Percentiles rank a stretch among this genome's conserved stretches.
Conservation (phyloP, 331 rosid genomes). For the Spiraea crenata region DNA sequence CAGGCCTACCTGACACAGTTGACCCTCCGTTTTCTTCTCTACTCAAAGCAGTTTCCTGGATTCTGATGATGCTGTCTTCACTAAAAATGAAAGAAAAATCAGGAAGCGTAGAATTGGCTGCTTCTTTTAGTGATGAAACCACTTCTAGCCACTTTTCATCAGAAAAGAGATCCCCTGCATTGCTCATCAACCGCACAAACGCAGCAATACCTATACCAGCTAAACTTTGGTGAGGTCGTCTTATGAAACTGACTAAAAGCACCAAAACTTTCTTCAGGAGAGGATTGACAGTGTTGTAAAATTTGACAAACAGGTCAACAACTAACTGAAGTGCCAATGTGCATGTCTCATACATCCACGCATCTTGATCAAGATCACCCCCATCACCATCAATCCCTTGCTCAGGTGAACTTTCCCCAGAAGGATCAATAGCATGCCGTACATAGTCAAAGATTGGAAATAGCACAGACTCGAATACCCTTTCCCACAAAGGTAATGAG, state of each 20-base stretch:
- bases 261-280: slow-evolving; percentile 81
- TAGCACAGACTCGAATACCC: slow-evolving; percentile 86
- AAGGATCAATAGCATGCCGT: slow-evolving; percentile 94
- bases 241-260: slow-evolving; percentile 89
- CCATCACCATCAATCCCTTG: slow-evolving; percentile 48
- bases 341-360: slow-evolving; percentile 98
- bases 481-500: slow-evolving; percentile 94
- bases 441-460: slow-evolving; percentile 97
- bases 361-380: slow-evolving; percentile 88
- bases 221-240: slow-evolving; percentile 97
- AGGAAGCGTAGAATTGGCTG: slow-evolving; percentile 84
- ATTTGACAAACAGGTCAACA: slow-evolving; percentile 93
- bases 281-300: slow-evolving; percentile 83
- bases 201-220: slow-evolving; percentile 99
- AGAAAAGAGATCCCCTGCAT: slow-evolving; percentile 83
- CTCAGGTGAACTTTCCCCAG: slow-evolving; percentile 56
- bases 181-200: slow-evolving; percentile 96
- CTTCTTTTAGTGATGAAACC: slow-evolving; percentile 76
- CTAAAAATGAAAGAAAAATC: slow-evolving; percentile 61
- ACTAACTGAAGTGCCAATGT: slow-evolving; percentile 96
- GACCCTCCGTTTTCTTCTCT: slow-evolving; percentile 50
- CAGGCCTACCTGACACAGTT: slow-evolving; percentile 43
- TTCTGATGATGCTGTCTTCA: slow-evolving; percentile 40
- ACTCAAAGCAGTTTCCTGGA: slow-evolving; percentile 38
- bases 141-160: slow-evolving; percentile 97